Evolutionary conservation across 1,284 basidiomycete species (phyloP), one percentile per base, ranked within the genome.

Genomic region (Microbotryum violaceum): DNA sequence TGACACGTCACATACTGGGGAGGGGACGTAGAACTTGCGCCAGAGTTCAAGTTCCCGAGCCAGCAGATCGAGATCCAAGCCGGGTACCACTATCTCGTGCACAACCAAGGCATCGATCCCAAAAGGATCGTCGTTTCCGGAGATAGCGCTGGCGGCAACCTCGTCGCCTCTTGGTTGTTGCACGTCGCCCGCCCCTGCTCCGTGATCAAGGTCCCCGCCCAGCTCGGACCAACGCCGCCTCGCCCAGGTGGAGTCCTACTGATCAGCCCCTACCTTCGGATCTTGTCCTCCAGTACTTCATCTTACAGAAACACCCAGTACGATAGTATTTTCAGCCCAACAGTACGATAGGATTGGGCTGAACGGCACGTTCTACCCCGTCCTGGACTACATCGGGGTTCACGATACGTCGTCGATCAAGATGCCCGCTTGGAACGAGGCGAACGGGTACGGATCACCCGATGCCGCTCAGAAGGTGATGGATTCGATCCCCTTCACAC

Each of bases 101-200:
- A 77, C 45, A 73, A 70, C 1, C 66, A 80, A 5, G 77, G 78
- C 0, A 78, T 82, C 61, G 73, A 74, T 2, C 78, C 82, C 20
- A 77, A 77, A 62, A 83, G 84, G 70, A 81, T 87, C 57, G 72
- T 85, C 37, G 70, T 88, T 29, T 79, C 81, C 6, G 86, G 86
- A n/a, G 86, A 88, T 71, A 83, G 81, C 48, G 85, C 86, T 0
- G 86, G 86, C 3, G 86, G 84, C 1, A 86, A 87, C 70, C 77
- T 87, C 3, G 83, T 49, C 25, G 49, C 58, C n/a, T 29, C 47
- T 23, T 53, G 25, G 25, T 33, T 61, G 37, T 23, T 61, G 4
- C 59, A 61, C 42, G 53, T 60, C 53, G 58, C 47, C 12, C 47
- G 27, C 9, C 18, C 12, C 46, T 58, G 58, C n/a, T 31, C 53